phyloP scores from a whole-genome alignment of 805 yeast species.

The Tetrapisispora nanseiensis region DNA sequence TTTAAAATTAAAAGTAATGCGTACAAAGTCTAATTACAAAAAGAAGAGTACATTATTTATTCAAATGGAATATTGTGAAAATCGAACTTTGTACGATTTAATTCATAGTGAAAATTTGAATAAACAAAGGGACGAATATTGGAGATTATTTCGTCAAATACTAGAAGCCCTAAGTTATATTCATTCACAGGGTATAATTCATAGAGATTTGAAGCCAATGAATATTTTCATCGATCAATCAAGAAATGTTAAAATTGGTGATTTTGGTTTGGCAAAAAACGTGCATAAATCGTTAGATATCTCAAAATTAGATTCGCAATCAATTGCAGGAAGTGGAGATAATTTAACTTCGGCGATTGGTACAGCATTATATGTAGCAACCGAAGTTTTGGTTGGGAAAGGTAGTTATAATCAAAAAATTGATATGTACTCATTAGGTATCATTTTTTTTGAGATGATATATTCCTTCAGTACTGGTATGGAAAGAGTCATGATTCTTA shows the following conservation, averaged over 20 bases:
- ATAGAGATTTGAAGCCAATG: conserved; percentile 90
- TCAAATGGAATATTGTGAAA: conserved; percentile 98
- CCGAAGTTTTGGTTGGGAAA: conserved; percentile 67
- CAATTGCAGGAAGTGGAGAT: conserved; percentile 34
- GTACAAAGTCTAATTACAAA: conserved; percentile 10
- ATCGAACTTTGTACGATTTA: conserved; percentile 76
- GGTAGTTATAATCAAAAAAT: conserved; percentile 85
- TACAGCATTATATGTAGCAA: conserved; percentile 86
- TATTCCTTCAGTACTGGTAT: conserved; percentile 78
- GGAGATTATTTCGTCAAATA: conserved; percentile 82
- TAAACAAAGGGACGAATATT: conserved; percentile 64
- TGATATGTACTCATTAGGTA: conserved; percentile 91
- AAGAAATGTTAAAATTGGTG: conserved; percentile 88
- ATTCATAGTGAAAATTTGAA: conserved; percentile 68
- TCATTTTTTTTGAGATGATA: conserved; percentile 92
- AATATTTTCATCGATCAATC: conserved; percentile 89
- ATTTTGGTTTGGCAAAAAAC: conserved; percentile 91
- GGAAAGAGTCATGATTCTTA: conserved; percentile 79
- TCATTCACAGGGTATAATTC: conserved; percentile 89
- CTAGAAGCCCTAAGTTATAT: conserved; percentile 85
- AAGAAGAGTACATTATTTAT: conserved; percentile 69
- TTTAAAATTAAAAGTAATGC: not conserved
- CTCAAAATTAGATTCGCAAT: conserved; percentile 24
- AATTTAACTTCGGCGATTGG: conserved; percentile 91
- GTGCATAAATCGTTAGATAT: conserved; percentile 45